Base-by-base conservation (phyloP, 371 early-diverging fungal genomes). In the Homolaphlyctis polyrhiza region DNA sequence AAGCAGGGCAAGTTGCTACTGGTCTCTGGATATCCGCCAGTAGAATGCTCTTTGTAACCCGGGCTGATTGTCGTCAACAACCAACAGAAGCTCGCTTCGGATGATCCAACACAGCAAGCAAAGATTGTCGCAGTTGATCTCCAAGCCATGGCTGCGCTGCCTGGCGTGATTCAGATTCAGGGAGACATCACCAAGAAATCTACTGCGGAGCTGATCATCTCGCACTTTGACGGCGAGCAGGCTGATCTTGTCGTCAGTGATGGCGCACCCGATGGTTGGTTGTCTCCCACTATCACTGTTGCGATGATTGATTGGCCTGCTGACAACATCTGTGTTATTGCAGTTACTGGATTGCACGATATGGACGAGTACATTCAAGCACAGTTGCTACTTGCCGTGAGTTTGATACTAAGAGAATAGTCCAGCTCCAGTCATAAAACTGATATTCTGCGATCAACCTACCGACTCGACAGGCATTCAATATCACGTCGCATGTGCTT, bases 301-400 rank as follows among this genome's bases (percentile, higher is more conserved):
- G 0, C 0, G 35, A 1, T 36, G 45, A 18, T 50, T 36, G 0
- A 39, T 39, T 8, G 39, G 18, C 39, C 8, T 39, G 39, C 11
- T 11, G 11, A 8, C 39, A 8, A 39, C 8, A 39, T 18, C 8
- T 18, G 18, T 29, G 30, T 16, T 11, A 63, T 32, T 64, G 81
- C 39, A 62, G 94, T 98, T 27, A 98, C 98, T 27, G 99, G 99
- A 35, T 83, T 98, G 50, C 98, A 97, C 69, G 99, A 98, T 69
- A 89, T 99, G 86, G 99, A 99, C 82, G 99, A 98, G 76, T 99
- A 96, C 72, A 91, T 98, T 64, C 99, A 99, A 71, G 93, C 94
- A 5, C 95, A 97, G 71, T 82, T 99, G 16, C 71, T 98, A 32
- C 77, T 93, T 35, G 93, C 97, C 3, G 91, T 85, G 75, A 72